phyloP scores from a whole-genome alignment of 2,329 filamentous ascomycete species.

The Ophiostoma fasciatum region DNA sequence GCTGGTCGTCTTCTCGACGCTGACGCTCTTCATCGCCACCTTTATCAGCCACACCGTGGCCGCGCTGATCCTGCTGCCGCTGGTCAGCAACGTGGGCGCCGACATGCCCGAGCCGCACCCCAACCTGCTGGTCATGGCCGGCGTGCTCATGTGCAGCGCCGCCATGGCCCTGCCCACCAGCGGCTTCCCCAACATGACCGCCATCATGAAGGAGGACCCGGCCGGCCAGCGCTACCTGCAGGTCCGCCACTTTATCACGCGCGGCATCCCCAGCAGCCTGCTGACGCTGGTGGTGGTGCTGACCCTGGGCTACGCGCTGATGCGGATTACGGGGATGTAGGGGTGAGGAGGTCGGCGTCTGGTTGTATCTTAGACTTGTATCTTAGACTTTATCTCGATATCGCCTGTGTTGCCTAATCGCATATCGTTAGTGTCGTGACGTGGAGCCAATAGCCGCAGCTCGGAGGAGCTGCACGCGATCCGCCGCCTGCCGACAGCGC shows the following conservation, averaged over 20 bases:
- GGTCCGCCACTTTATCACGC: constrained; percentile 86
- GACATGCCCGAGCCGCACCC: constrained; percentile 82
- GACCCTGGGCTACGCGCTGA: constrained; percentile 79
- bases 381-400: too few relatives aligned
- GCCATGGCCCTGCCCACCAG: constrained; percentile 93
- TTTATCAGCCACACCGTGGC: constrained; percentile 98
- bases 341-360: too few relatives aligned
- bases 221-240: constrained; percentile 83
- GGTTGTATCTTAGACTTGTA: too few relatives aligned
- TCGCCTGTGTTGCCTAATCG: too few relatives aligned
- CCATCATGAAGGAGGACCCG: constrained; percentile 97
- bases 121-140: constrained; percentile 88
- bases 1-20: constrained; percentile 64
- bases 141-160: constrained; percentile 92
- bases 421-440: too few relatives aligned
- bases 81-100: constrained; percentile 74
- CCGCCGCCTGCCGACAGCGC: too few relatives aligned
- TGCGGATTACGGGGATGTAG: constrained; percentile 45
- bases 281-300: constrained; percentile 71
- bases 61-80: constrained; percentile 81
- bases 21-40: constrained; percentile 87
- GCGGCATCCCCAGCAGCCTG: constrained; percentile 79
- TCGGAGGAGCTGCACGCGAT: too few relatives aligned
- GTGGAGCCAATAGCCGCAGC: too few relatives aligned
- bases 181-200: constrained; percentile 98